Evolutionary conservation across 2,329 filamentous ascomycete genomes (phyloP).

Genomic region (Talaromyces sp.): DNA sequence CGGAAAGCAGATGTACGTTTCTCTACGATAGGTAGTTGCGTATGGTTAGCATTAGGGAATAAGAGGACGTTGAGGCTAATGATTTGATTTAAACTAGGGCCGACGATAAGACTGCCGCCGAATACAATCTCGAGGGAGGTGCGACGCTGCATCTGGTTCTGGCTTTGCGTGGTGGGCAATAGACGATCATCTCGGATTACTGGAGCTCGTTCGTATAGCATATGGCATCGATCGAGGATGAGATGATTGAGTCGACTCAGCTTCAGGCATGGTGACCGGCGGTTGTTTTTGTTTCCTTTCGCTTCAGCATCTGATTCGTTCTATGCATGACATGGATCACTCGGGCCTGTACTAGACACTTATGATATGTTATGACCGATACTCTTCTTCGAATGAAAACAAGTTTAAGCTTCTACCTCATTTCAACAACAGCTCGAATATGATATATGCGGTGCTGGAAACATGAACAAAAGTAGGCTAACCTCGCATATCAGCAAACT

Average conservation of each 20-base stretch:
- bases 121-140: constrained; percentile 87
- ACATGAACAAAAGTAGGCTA: background rate
- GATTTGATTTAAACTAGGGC: constrained; percentile 55
- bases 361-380: constrained; percentile 14
- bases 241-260: no score
- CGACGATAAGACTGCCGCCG: constrained; percentile 87
- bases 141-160: constrained; percentile 94
- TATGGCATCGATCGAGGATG: no score
- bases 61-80: background rate
- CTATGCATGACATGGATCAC: background rate
- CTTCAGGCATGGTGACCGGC: background rate
- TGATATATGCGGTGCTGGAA: background rate
- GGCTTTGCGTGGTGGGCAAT: constrained; percentile 74
- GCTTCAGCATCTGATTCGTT: constrained; percentile 3
- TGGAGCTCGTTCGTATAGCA: background rate
- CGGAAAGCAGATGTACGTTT: constrained; percentile 88
- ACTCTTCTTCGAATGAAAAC: background rate
- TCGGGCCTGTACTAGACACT: constrained; percentile 11
- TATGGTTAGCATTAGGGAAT: background rate
- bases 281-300: background rate
- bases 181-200: background rate
- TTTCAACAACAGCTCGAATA: background rate
- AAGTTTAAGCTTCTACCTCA: background rate
- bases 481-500: background rate
- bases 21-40: background rate